These are phyloP conservation scores for Paralagenidium karlingii DNA, from an alignment of 352 stramenopile genomes.

Conservation along the genomic window DNA sequence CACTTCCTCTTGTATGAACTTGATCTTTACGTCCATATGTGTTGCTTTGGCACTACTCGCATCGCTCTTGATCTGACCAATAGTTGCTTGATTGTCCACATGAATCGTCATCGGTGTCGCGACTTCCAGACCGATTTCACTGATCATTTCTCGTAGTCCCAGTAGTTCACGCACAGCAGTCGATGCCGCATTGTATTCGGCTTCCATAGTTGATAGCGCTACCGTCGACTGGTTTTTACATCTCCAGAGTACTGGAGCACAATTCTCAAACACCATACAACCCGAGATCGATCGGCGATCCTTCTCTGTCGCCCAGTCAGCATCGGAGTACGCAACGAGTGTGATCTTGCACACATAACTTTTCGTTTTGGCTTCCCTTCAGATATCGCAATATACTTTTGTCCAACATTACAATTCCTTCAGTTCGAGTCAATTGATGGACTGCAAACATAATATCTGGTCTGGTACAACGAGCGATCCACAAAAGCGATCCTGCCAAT, in stretches of 20 bases:
- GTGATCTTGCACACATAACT: neutral
- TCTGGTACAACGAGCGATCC: neutral
- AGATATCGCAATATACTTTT: neutral
- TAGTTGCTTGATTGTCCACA: neutral
- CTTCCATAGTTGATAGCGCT: conserved; percentile 6
- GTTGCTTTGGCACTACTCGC: neutral
- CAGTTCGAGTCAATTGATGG: neutral
- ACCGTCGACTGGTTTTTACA: conserved; percentile 1
- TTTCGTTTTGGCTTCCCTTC: neutral
- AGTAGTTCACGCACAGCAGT: neutral
- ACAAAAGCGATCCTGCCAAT: neutral
- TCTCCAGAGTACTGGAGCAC: conserved; percentile 1
- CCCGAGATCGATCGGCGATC: conserved; percentile 2
- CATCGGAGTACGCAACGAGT: conserved; percentile 1
- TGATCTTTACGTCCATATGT: neutral
- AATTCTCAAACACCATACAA: conserved; percentile 3
- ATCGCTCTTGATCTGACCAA: neutral
- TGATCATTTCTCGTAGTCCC: neutral
- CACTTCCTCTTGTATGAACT: neutral
- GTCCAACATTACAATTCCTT: neutral
- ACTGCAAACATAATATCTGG: neutral
- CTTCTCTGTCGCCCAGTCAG: conserved; percentile 7
- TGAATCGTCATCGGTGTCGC: neutral
- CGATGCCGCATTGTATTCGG: conserved; percentile 5
- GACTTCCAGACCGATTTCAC: neutral